Base-by-base conservation (phyloP, 2,329 filamentous ascomycete species). In the Aspergillus terreus region DNA sequence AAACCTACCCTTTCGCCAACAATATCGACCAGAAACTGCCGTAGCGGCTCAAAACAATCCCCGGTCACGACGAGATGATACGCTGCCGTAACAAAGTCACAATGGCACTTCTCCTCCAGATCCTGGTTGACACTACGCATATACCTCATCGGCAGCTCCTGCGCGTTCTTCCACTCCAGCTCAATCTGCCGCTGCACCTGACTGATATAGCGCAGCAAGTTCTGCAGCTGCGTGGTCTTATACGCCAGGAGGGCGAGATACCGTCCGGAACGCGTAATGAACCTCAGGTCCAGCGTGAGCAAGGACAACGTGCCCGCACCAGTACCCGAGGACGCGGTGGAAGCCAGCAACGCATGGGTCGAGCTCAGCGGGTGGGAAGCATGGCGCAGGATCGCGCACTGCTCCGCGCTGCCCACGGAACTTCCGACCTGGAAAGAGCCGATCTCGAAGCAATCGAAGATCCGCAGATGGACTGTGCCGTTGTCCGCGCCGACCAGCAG, bases 1-100 rank as follows among this genome's bases (percentile, higher is more conserved):
- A 42, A 27, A 69, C 81, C 63, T 76, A 92, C 89, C 56, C 89
- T 78, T 65, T 95, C 90, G 6, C 84, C 83, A 27, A 96, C 74
- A 58, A 88, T 87, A 63, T 96, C 90, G 4, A 92, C 83, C 1
- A 99, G 78, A 87, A 95, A 99, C 66, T 96, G 91, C 53, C 84
- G 85, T 49, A 97, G 77, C 17, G 83, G 81, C 9, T 83, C 81
- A 47, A 87, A 84, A 23, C 88, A 90, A 63, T 94, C 83, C 0
- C 92, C 92, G 0, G 91, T 95, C 27, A 90, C 84, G 4, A 90
- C 87, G 0, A 92, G 81, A 63, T 96, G 91, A 65, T 90, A 95
- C 7, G 95, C 72, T 4, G 88, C 89, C 43, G 89, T 83, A 0
- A 88, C 82, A 46, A 96, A 84, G 61, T 76, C 72, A 58, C 86